Evolutionary conservation across 2,329 filamentous ascomycete species (phyloP), one percentile per base, ranked within the genome.

Genomic region (Fonsecaea pugnacius): DNA sequence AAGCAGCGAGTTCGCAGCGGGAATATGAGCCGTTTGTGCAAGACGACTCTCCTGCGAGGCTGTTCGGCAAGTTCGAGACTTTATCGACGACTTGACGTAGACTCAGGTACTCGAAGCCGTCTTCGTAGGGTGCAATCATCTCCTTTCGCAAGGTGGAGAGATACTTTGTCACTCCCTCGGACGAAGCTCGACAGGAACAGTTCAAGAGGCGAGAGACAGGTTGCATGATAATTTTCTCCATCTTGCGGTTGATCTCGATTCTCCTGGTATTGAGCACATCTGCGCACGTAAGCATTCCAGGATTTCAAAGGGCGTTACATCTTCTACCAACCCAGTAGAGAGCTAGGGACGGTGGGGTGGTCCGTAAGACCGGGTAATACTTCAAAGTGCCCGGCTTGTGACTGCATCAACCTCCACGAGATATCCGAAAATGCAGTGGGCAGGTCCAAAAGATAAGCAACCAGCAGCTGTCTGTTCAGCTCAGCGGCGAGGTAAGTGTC

Each of bases 251-350:
- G 43, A 48, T 48, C 43, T 48, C 43, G 43, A 48, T 21, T 48
- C 43, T 48, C 21, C 43, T 48, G 43, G 18, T 48, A 48, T 48
- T 48, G 18, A 48, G 43, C 43, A 48, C 43, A 48, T 48, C 43
- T 48, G 21, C 43, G 43, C 21, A 48, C 9, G 43, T 48, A 27
- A 48, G 43, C 43, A 48, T 48, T 24, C 3, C 43, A 10, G 43
- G 10, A 48, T 3, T 24, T 1, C 3, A 12, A 27, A 12, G 12
- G 27, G 43, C 9, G 18, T 27, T 24, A 48, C 43, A 48, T 4
- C 38, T 27, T 46, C 16, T 24, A 48, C 43, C 43, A 48, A 48
- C 43, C 43, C 21, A 48, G 10, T 12, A 48, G 9, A 48, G 43
- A 48, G 21, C 18, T 24, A 3, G 43, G 43, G 4, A 48, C 43